A percentile compares a stretch with the other conserved stretches of the same genome.
Evolutionary conservation across 2,329 filamentous ascomycete species (phyloP).

Genomic region (Trichophyton rubrum): DNA sequence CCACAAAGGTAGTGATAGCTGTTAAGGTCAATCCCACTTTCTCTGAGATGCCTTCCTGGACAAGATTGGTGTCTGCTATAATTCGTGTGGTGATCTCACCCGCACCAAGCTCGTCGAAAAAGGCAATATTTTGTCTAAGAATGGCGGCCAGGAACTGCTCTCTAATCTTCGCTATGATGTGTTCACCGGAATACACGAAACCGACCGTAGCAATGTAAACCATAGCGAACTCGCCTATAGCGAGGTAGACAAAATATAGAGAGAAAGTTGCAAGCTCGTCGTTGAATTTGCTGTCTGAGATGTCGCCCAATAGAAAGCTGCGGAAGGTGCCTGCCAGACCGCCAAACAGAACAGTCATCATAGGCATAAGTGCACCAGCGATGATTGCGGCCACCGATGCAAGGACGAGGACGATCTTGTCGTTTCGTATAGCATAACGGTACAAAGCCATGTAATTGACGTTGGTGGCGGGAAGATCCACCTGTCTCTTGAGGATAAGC

Average conservation of each 20-base stretch:
- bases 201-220: conserved; percentile 65
- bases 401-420: conserved; percentile 22
- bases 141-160: conserved; percentile 63
- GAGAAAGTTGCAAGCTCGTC: neutral
- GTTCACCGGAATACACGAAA: conserved; percentile 61
- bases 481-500: conserved; percentile 53
- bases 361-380: neutral
- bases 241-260: conserved; percentile 63
- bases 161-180: conserved; percentile 37
- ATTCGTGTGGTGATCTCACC: conserved; percentile 78
- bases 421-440: conserved; percentile 54
- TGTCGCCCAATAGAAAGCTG: neutral
- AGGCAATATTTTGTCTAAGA: conserved; percentile 67
- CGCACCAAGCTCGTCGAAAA: conserved; percentile 71
- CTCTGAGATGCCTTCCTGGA: conserved; percentile 76
- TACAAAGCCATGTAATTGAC: conserved; percentile 53
- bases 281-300: neutral
- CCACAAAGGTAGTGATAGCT: neutral
- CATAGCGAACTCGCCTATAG: conserved; percentile 56
- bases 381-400: neutral
- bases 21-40: conserved; percentile 48
- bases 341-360: neutral
- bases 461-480: conserved; percentile 50
- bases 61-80: conserved; percentile 69
- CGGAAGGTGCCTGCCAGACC: neutral